Percentiles rank a stretch among this genome's conserved stretches.
phyloP scores from a whole-genome alignment of 2,329 filamentous ascomycete species.

The Hypomyces perniciosus region DNA sequence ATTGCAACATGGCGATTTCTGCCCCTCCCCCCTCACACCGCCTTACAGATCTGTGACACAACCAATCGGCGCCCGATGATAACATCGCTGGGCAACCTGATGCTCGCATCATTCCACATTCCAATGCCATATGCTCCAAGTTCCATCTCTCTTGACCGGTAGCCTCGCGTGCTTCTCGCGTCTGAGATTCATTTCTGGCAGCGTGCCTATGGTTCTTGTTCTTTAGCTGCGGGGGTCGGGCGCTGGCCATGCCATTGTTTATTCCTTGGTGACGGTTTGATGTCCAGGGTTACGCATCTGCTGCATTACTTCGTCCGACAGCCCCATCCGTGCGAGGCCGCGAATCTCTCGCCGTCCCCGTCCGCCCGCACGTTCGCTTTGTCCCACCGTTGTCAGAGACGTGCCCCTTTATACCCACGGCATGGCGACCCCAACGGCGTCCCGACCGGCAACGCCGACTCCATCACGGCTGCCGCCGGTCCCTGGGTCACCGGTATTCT shows the following conservation, averaged over 20 bases:
- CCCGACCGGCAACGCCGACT: constrained; percentile 42
- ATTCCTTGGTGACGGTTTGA: background rate
- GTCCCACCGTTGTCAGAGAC: background rate
- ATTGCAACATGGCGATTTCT: no score
- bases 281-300: background rate
- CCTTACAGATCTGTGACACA: constrained; percentile 1
- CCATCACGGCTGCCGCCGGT: constrained; percentile 53
- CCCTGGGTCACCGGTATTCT: constrained; percentile 58
- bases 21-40: background rate
- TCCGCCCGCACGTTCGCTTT: background rate
- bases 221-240: no score
- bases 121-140: constrained; percentile 2
- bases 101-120: background rate
- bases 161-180: background rate
- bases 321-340: background rate
- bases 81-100: background rate
- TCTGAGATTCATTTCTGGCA: background rate
- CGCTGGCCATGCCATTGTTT: background rate
- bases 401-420: background rate
- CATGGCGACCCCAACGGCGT: constrained; percentile 15
- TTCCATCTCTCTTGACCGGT: background rate
- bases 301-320: background rate
- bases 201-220: no score
- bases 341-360: background rate
- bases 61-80: background rate